These are phyloP conservation scores for Pyrus bretschneideri DNA, from an alignment of 306 rosid species.

Conservation along the genomic window DNA sequence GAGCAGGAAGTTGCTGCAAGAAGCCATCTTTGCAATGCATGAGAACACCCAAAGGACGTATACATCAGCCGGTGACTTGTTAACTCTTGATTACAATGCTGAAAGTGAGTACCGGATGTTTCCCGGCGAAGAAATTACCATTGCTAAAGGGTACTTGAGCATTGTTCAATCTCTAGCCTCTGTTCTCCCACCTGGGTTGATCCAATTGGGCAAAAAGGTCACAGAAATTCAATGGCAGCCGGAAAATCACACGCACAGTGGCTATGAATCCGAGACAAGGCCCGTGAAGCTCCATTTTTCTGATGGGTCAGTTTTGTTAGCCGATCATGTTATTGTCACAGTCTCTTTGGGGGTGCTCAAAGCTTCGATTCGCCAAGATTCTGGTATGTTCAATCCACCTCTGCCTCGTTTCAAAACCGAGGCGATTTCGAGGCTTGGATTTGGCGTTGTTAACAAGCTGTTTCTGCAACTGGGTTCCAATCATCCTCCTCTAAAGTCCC, in stretches of 20 bases:
- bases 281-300: conserved; percentile 75
- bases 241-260: conserved; percentile 23
- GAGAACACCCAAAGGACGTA: conserved; percentile 78
- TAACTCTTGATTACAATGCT: conserved; percentile 55
- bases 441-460: conserved; percentile 93
- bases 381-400: conserved; percentile 72
- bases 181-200: conserved; percentile 60
- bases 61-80: conserved; percentile 78
- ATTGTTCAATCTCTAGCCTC: conserved; percentile 65
- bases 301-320: conserved; percentile 64
- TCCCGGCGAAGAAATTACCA: conserved; percentile 85
- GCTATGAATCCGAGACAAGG: conserved; percentile 23
- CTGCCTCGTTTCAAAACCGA: conserved; percentile 70
- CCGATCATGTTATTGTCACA: conserved; percentile 85
- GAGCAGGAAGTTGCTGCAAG: conserved; percentile 52
- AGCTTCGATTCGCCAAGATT: conserved; percentile 52
- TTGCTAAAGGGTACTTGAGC: conserved; percentile 76
- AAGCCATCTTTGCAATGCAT: conserved; percentile 68
- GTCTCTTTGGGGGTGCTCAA: conserved; percentile 91
- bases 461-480: conserved; percentile 58
- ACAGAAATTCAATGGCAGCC: conserved; percentile 63
- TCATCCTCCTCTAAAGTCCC: conserved; percentile 3
- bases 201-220: conserved; percentile 63
- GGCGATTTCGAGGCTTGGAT: conserved; percentile 90
- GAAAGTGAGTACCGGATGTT: conserved; percentile 88